Evolutionary conservation across 371 early-diverging fungal genomes (phyloP), one percentile per base, ranked within the genome.

Genomic region (Rhizopus microsporus): DNA sequence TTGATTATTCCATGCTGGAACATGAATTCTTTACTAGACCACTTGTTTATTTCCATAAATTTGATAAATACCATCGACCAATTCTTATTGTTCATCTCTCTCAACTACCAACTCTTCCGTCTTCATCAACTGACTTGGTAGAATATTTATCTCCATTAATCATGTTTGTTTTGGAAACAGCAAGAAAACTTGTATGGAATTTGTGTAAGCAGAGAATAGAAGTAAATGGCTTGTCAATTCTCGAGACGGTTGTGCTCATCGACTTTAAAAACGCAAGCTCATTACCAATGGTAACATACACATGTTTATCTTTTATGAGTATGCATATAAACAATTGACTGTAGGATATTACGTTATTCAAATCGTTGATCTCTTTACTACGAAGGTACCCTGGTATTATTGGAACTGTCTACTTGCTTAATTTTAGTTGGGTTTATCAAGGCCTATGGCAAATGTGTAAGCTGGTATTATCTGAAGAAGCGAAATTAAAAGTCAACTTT

Each of bases 381-480:
- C 60, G 67, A 48, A 66, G 77, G n/a, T 78, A 68, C 49, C 79
- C 79, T 1, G 63, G 65, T 10, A 55, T 68, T 31, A 57, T 66
- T 7, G 79, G 79, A 3, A 65, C 71, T 7, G 72, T 76, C 6
- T 66, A 69, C 45, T 38, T 78, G 9, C 51, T 78, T 15, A 71
- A 76, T 48, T 78, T 76, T 52, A 72, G 79, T 1, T 78, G 79
- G 79, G 70, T 78, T 62, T 78, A 76, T 59, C 72, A 74, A 51
- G 75, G 79, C 0, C 5, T 78, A 31, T 78, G 79, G 79, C 79
- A 78, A 50, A 78, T 78, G 76, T 57, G 69, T 37, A 78, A 78
- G 43, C 23, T 76, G 15, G 46, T 78, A 33, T 50, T 78, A 29
- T 63, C 74, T 12, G 65, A 75, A 23, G 74, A 78, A 43, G 77